Conservation (phyloP, 169 alveolate species). For the Babesia ovis region DNA sequence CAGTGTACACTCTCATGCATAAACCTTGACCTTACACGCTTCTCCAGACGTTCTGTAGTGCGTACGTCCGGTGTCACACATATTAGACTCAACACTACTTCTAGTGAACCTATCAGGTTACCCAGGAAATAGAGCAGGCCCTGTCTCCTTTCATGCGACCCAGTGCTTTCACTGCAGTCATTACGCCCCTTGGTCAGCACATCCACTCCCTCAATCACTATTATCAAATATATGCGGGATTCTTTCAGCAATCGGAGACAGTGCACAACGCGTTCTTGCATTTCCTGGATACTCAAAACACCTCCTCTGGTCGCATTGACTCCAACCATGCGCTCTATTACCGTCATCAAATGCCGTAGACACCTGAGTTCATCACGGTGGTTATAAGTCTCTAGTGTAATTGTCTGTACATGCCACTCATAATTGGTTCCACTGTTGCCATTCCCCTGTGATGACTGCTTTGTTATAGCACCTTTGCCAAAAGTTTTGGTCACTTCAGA, state of each 20-base stretch:
- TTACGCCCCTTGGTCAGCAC: slow-evolving; percentile 63
- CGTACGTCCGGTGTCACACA: slow-evolving; percentile 72
- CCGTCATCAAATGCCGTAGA: slow-evolving; percentile 48
- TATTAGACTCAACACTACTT: slow-evolving; percentile 54
- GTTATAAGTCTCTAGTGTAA: slow-evolving; percentile 68
- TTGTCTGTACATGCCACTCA: slow-evolving; percentile 43
- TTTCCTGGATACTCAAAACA: slow-evolving; percentile 11
- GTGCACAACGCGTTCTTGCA: slow-evolving; percentile 56
- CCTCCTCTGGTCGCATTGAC: slow-evolving; percentile 15
- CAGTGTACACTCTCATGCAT: slow-evolving; percentile 71
- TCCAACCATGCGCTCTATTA: slow-evolving; percentile 48
- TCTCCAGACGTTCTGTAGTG: slow-evolving; percentile 72
- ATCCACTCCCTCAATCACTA: slow-evolving; percentile 74
- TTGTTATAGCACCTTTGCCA: background rate
- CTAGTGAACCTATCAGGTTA: slow-evolving; percentile 63
- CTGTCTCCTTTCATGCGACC: slow-evolving; percentile 66
- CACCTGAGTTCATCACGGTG: slow-evolving; percentile 72
- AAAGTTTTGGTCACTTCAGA: background rate
- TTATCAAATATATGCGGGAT: slow-evolving; percentile 50
- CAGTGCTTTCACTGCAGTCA: slow-evolving; percentile 65
- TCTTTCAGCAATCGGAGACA: slow-evolving; percentile 51
- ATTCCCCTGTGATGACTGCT: background rate
- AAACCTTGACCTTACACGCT: slow-evolving; percentile 75
- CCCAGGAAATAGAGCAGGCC: slow-evolving; percentile 70
- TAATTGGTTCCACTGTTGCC: slow-evolving; percentile 6